Evolutionary conservation across 345 rosid species (phyloP), one percentile per base, ranked within the genome.

Genomic region (Turritis glabra): DNA sequence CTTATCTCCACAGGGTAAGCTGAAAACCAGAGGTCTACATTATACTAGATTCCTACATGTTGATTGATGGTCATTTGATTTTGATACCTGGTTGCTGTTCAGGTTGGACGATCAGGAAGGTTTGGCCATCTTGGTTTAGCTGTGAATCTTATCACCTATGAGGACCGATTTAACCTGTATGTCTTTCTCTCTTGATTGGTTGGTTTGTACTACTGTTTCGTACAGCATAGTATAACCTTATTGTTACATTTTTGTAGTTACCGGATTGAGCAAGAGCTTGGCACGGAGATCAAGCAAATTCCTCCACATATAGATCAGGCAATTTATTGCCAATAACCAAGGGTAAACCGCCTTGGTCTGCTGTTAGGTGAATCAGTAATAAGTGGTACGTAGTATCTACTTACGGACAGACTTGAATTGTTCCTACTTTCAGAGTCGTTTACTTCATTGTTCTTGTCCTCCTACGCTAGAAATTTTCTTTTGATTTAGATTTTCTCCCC

Each of bases 251-350:
- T 54, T 73, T 21, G 33, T 87, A 92, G 97, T 85, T 92, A 92
- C 80, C 91, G 97, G 84, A 92, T 92, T 77, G 97, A 92, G 84
- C 97, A 90, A 84, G 97, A 92, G 82, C 96, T 92, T 71, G 97
- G 97, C 33, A 92, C 96, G 14, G 97, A 92, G 80, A 90, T 92
- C 54, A 92, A 92, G 88, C 97, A 92, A 84, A 92, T 92, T 71
- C 97, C 97, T 63, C 94, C 96, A 12, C 94, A 92, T 65, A 92
- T 92, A 56, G 97, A 92, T 80, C 97, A 87, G 86, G 90, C 88
- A 68, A 90, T 92, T 43, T 92, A 92, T 82, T 92, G 97, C 86
- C 89, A 79, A 80, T 90, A 80, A 82, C 73, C 9, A 65, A 54
- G 73, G 82, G 58, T 59, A 5, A 33, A n/a, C 55, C 44, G 26